Base-by-base conservation (phyloP, 805 yeast genomes). In the Wickerhamiella alocasiicola region DNA sequence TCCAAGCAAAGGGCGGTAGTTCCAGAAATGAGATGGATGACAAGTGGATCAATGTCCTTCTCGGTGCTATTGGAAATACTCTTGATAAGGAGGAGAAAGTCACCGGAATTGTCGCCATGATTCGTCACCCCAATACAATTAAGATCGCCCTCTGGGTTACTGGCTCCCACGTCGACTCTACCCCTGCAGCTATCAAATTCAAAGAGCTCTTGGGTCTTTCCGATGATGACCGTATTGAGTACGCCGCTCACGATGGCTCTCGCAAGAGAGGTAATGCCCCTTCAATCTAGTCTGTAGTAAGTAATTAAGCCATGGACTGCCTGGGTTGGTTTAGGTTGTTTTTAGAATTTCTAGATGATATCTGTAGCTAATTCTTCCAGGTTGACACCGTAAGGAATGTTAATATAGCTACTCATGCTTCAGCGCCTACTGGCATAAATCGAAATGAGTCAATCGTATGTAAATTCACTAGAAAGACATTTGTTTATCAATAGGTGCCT, bases 81-180 rank as follows among this genome's bases (percentile, higher is more conserved):
- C 78, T 88, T 52, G 95, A 87, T 62, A 76, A 74, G 49, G 73
- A 72, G 51, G 74, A 80, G 58, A 88, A 84, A 66, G 91, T 91
- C 50, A 87, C 82, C 61, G 98, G 98, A 57, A 82, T 84, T 53
- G 95, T 91, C 49, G 76, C 84, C 59, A 83, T 82, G 61, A 76
- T 81, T 55, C 81, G 95, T 71, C 78, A 75, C 59, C 76, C 73
- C 51, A 83, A 76, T 50, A 36, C 37, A 31, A 75, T 72, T 69
- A 81, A 84, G 64, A 72, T 88, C 60, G 88, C 93, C 57, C 68
- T 88, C 60, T 88, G 98, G 98, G 88, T 96, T 49, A 74, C 80
- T 54, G 74, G 76, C 52, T 65, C 64, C 52, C 65, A 63, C 41
- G 78, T 69, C 48, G 55, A 60, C 39, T 64, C 80, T 49, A 70